These are phyloP conservation scores for Caulochytrium protostelioides DNA, from an alignment of 371 early-diverging fungal genomes.

Conservation along the genomic window DNA sequence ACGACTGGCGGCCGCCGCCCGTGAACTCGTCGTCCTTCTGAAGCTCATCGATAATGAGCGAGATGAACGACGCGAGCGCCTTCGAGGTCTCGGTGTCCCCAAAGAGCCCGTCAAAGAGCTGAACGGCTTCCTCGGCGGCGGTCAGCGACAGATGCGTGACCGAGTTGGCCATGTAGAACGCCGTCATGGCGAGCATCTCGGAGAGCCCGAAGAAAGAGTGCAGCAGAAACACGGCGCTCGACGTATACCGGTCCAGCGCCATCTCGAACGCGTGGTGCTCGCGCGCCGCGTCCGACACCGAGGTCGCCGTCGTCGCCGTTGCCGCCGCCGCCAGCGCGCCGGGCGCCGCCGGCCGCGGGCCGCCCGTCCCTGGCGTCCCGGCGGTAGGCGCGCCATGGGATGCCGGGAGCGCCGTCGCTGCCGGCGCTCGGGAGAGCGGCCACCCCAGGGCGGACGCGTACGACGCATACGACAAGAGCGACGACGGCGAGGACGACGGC, in stretches of 20 bases:
- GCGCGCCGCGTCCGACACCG: too few species aligned
- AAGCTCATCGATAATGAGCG: constrained; percentile 50
- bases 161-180: constrained; percentile 40
- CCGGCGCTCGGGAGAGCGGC: too few species aligned
- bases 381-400: too few species aligned
- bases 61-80: constrained; percentile 59
- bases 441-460: too few species aligned
- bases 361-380: too few species aligned
- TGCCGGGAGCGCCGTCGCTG: too few species aligned
- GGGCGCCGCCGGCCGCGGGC: too few species aligned
- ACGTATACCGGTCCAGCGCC: constrained; percentile 44
- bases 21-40: constrained; percentile 34
- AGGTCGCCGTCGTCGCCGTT: too few species aligned
- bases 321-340: too few species aligned
- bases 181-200: constrained; percentile 52
- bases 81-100: constrained; percentile 75
- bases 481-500: too few species aligned
- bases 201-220: constrained; percentile 50
- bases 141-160: constrained; percentile 4
- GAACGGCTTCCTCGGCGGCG: constrained; percentile 70
- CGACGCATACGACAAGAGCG: too few species aligned
- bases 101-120: constrained; percentile 72
- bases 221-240: constrained; percentile 40
- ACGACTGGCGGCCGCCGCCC: constrained; percentile 11
- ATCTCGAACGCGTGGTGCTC: constrained; percentile 23